Evolutionary conservation across 192 early-diverging fungal genomes (phyloP).

Genomic region (Entomortierella lignicola): DNA sequence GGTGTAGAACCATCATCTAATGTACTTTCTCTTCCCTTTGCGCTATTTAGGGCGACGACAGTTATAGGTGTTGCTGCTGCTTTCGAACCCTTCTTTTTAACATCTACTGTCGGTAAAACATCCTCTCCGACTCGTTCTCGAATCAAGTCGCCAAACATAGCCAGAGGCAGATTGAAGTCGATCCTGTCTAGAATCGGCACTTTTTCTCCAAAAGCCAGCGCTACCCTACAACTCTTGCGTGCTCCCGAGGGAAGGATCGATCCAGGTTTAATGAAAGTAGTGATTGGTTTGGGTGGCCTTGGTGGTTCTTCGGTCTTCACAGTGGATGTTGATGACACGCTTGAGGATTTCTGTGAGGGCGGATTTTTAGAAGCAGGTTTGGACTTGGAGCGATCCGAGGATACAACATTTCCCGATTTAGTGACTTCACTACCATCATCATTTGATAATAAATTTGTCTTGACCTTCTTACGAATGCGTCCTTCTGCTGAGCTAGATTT

Average conservation of each 20-base stretch:
- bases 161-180: slow-evolving; percentile 55
- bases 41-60: no score
- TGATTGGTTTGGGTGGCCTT: slow-evolving; percentile 39
- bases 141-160: slow-evolving; percentile 50
- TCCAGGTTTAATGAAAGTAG: slow-evolving; percentile 53
- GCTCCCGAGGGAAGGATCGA: slow-evolving; percentile 43
- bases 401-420: background rate
- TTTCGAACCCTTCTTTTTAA: background rate
- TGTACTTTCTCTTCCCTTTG: no score
- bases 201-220: slow-evolving; percentile 58
- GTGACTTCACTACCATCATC: background rate
- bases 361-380: background rate
- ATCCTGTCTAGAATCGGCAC: slow-evolving; percentile 29
- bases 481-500: background rate
- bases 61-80: background rate
- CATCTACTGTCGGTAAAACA: background rate
- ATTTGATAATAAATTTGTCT: background rate
- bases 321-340: background rate
- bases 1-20: background rate
- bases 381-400: background rate
- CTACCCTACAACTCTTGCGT: slow-evolving; percentile 53
- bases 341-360: background rate
- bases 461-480: slow-evolving; percentile 23
- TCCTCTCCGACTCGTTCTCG: slow-evolving; percentile 18
- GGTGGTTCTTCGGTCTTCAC: slow-evolving; percentile 2